phyloP scores from a whole-genome alignment of 164 flowering plant genomes.

The grape (Vitis vinifera) region DNA sequence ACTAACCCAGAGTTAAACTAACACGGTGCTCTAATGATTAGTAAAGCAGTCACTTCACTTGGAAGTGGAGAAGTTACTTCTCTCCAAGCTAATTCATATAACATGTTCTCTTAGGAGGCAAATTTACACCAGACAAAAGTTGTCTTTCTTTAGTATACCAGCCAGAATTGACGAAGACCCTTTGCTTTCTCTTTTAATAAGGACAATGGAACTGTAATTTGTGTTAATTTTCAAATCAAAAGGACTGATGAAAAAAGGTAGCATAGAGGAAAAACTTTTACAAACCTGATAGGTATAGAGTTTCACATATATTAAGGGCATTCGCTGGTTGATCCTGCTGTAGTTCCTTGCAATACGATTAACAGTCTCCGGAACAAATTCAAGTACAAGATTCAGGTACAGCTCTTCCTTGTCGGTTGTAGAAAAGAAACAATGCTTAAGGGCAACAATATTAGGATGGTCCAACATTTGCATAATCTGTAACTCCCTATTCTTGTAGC shows the following conservation, averaged over 20 bases:
- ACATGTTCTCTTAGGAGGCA: no score
- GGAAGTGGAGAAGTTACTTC: no score
- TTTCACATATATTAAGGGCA: slow-evolving; percentile 89
- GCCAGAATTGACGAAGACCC: no score
- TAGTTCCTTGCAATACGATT: slow-evolving; percentile 83
- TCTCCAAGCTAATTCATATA: no score
- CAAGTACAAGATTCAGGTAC: slow-evolving; percentile 90
- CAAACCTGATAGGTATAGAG: slow-evolving; percentile 89
- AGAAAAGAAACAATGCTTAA: slow-evolving; percentile 86
- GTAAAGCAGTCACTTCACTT: no score
- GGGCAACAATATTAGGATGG: slow-evolving; percentile 89
- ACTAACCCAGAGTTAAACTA: no score
- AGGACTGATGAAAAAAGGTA: background rate
- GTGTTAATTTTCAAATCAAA: background rate
- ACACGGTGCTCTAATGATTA: no score
- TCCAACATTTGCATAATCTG: slow-evolving; percentile 98
- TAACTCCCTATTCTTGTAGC: slow-evolving; percentile 93
- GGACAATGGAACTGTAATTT: no score
- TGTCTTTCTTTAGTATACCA: no score
- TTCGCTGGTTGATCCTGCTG: slow-evolving; percentile 75
- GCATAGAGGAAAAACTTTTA: background rate
- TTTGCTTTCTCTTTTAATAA: no score
- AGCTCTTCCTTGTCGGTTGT: slow-evolving; percentile 91
- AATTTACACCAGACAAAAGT: no score
- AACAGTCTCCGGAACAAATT: slow-evolving; percentile 92